These are phyloP conservation scores for Backusella macrospora DNA, from an alignment of 192 early-diverging fungal species.

Conservation along the genomic window DNA sequence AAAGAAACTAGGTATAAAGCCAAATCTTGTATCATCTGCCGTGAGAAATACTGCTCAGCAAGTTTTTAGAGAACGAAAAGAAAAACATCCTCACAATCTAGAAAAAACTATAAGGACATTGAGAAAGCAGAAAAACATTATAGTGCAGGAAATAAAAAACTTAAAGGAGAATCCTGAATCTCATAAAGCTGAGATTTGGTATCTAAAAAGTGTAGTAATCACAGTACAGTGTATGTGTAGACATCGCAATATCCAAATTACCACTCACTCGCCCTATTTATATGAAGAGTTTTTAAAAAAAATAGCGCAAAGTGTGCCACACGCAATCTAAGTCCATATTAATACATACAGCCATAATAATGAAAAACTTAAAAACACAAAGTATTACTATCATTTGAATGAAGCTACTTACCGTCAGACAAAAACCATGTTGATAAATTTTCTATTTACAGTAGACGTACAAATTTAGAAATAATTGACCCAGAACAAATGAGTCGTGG, in stretches of 20 bases:
- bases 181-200: conserved; percentile 48
- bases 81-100: conserved; percentile 72
- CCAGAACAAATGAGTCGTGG: background rate
- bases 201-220: conserved; percentile 48
- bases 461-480: too few species aligned
- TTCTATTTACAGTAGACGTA: background rate
- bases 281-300: conserved; percentile 7
- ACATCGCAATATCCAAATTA: conserved; percentile 29
- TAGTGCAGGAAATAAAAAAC: conserved; percentile 42
- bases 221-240: conserved; percentile 46
- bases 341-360: conserved; percentile 33
- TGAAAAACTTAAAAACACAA: conserved; percentile 22
- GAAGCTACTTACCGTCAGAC: background rate
- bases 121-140: conserved; percentile 57
- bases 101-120: conserved; percentile 74
- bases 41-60: conserved; percentile 77
- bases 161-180: conserved; percentile 41
- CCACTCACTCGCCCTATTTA: conserved; percentile 33
- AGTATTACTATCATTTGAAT: background rate
- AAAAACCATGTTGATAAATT: background rate
- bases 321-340: conserved; percentile 33
- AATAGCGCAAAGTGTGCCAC: conserved; percentile 25
- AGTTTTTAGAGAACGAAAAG: conserved; percentile 86
- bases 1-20: conserved; percentile 61
- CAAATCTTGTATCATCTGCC: conserved; percentile 61